Conservation (phyloP, 257 asterid genomes). For the Prunella vulgaris region DNA sequence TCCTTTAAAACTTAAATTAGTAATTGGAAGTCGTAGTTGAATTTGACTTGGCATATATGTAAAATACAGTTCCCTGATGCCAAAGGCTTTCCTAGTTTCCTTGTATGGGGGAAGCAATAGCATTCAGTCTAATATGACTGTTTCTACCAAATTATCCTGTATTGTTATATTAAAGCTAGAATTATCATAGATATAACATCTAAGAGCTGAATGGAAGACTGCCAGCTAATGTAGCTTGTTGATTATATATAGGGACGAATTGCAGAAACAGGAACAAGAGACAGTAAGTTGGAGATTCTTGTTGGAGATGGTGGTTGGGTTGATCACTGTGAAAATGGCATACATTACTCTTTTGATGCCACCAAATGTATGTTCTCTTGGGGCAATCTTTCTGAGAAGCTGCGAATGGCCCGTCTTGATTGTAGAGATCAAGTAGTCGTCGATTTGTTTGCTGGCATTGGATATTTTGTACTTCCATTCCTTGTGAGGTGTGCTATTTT, state of each 20-base stretch:
- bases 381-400: slow-evolving; percentile 98
- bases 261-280: slow-evolving; percentile 83
- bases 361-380: slow-evolving; percentile 98
- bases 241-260: slow-evolving; percentile 57
- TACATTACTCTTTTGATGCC: slow-evolving; percentile 81
- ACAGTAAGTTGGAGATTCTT: slow-evolving; percentile 87
- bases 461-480: slow-evolving; percentile 94
- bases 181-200: slow-evolving; percentile 6
- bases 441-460: slow-evolving; percentile 92
- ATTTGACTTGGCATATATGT: not conserved
- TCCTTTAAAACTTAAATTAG: not conserved
- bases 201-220: slow-evolving; percentile 8
- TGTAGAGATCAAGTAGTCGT: slow-evolving; percentile 83
- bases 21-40: slow-evolving; percentile 2
- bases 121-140: slow-evolving; percentile 1
- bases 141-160: not conserved
- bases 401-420: slow-evolving; percentile 68
- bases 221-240: slow-evolving; percentile 25
- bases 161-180: slow-evolving; percentile 4
- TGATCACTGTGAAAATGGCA: slow-evolving; percentile 88
- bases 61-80: not conserved
- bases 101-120: not conserved
- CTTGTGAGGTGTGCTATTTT: slow-evolving; percentile 58
- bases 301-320: slow-evolving; percentile 95
- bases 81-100: not conserved